These are phyloP conservation scores for Saccharomyces jurei DNA, from an alignment of 805 yeast genomes.

Conservation along the genomic window DNA sequence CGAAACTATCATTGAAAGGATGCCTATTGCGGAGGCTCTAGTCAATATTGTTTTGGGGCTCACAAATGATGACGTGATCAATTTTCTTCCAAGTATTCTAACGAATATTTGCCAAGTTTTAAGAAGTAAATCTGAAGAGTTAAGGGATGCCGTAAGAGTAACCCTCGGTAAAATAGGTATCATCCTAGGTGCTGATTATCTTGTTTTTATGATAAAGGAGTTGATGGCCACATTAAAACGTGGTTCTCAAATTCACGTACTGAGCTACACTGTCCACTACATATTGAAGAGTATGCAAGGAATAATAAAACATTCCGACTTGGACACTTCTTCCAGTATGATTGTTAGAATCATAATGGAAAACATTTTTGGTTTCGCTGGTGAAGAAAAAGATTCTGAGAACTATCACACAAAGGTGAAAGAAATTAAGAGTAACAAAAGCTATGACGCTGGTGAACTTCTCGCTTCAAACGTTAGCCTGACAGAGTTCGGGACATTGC, in stretches of 20 bases:
- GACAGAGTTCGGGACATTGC: slow-evolving; percentile 44
- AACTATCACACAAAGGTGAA: slow-evolving; percentile 79
- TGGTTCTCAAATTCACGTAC: slow-evolving; percentile 90
- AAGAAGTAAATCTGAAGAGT: slow-evolving; percentile 75
- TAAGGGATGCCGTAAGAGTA: slow-evolving; percentile 79
- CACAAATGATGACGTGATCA: slow-evolving; percentile 44
- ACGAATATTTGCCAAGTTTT: slow-evolving; percentile 84
- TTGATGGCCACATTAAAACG: slow-evolving; percentile 68
- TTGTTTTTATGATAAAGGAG: slow-evolving; percentile 70
- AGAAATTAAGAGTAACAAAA: slow-evolving; percentile 83
- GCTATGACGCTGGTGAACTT: slow-evolving; percentile 80
- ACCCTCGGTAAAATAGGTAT: slow-evolving; percentile 57
- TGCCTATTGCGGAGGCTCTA: slow-evolving; percentile 75
- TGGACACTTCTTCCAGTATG: slow-evolving; percentile 56
- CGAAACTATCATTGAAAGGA: slow-evolving; percentile 65
- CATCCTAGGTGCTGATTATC: slow-evolving; percentile 63
- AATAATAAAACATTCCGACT: slow-evolving; percentile 53
- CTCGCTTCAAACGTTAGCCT: slow-evolving; percentile 58
- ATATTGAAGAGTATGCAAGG: slow-evolving; percentile 48
- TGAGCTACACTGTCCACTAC: slow-evolving; percentile 79
- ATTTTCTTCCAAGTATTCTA: slow-evolving; percentile 70
- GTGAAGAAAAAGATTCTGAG: slow-evolving; percentile 91
- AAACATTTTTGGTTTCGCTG: slow-evolving; percentile 84
- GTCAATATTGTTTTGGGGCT: slow-evolving; percentile 59
- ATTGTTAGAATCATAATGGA: slow-evolving; percentile 77